These are phyloP conservation scores for Metschnikowia aberdeeniae DNA, from an alignment of 805 yeast species.

Conservation along the genomic window DNA sequence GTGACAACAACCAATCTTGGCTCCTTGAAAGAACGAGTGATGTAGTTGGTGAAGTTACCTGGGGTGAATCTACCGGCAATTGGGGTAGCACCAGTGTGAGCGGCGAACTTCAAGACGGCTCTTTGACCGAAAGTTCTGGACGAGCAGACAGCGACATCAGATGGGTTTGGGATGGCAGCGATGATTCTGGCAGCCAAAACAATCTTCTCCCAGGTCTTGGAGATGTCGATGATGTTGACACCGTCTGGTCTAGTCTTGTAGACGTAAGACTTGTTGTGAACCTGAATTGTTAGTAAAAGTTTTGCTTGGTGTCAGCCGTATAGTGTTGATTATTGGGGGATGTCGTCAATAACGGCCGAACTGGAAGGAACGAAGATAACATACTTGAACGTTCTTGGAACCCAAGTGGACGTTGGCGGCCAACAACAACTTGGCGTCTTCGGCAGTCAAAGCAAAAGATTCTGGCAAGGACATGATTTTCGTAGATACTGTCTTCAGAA, in stretches of 20 bases:
- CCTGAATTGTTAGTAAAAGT: slow-evolving; percentile 40
- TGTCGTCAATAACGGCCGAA: neutral
- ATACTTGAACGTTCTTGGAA: slow-evolving; percentile 98
- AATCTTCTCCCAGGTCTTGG: slow-evolving; percentile 99
- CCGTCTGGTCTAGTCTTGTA: slow-evolving; percentile 99
- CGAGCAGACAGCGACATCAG: slow-evolving; percentile 98
- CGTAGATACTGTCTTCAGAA: slow-evolving; percentile 17
- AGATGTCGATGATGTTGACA: slow-evolving; percentile 96
- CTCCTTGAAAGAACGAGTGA: slow-evolving; percentile 99
- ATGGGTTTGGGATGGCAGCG: slow-evolving; percentile 98
- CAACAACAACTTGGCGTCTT: slow-evolving; percentile 97
- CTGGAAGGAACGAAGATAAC: slow-evolving; percentile 28
- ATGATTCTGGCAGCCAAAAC: slow-evolving; percentile 99
- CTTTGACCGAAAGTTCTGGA: slow-evolving; percentile 99
- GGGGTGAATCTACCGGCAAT: slow-evolving; percentile 99
- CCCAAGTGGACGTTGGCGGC: slow-evolving; percentile 99
- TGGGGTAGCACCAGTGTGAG: slow-evolving; percentile 99
- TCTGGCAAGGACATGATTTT: slow-evolving; percentile 74
- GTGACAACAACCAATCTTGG: slow-evolving; percentile 99
- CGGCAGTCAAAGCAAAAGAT: slow-evolving; percentile 89
- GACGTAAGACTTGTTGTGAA: slow-evolving; percentile 95
- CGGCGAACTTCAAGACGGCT: slow-evolving; percentile 98
- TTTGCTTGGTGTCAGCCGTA: neutral
- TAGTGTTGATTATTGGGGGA: neutral
- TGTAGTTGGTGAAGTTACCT: slow-evolving; percentile 99